Conservation (phyloP, 352 stramenopile genomes). For the Phytophthora crassamura region DNA sequence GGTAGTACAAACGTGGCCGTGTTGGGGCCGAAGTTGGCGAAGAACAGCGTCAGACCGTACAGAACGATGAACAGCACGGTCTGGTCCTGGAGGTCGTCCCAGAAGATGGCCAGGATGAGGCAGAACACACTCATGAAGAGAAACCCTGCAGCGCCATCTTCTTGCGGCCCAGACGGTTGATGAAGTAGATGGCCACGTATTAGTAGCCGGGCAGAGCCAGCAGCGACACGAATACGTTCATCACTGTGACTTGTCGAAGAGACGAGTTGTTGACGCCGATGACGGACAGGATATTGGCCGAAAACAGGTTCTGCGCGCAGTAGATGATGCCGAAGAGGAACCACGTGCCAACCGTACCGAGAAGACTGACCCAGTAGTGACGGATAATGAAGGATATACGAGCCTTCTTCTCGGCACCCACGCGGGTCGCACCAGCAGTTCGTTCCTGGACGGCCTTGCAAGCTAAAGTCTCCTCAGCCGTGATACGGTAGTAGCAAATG, state of each 20-base stretch:
- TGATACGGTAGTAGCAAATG: slow-evolving; percentile 62
- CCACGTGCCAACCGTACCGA: slow-evolving; percentile 77
- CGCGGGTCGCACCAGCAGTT: neutral
- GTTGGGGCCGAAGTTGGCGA: slow-evolving; percentile 87
- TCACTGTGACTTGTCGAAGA: slow-evolving; percentile 53
- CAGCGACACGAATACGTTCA: slow-evolving; percentile 62
- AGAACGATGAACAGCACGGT: slow-evolving; percentile 69
- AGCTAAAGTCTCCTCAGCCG: slow-evolving; percentile 57
- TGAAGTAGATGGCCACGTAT: slow-evolving; percentile 71
- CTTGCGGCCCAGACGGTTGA: slow-evolving; percentile 68
- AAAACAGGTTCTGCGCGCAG: slow-evolving; percentile 80
- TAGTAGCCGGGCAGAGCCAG: slow-evolving; percentile 84
- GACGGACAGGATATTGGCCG: too few relatives aligned
- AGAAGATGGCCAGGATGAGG: slow-evolving; percentile 59
- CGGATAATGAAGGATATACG: slow-evolving; percentile 47
- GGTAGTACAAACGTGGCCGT: slow-evolving; percentile 89
- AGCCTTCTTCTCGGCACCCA: slow-evolving; percentile 20
- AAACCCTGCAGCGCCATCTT: slow-evolving; percentile 81
- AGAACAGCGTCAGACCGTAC: slow-evolving; percentile 81
- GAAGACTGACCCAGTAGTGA: slow-evolving; percentile 50
- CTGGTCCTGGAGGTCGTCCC: slow-evolving; percentile 57
- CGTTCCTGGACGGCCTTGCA: slow-evolving; percentile 38
- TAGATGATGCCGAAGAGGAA: slow-evolving; percentile 88
- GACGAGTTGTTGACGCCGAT: slow-evolving; percentile 46
- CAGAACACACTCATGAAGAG: slow-evolving; percentile 66